Evolutionary conservation across 208 protist species (phyloP).

Genomic region (Trypanosoma lewisi): DNA sequence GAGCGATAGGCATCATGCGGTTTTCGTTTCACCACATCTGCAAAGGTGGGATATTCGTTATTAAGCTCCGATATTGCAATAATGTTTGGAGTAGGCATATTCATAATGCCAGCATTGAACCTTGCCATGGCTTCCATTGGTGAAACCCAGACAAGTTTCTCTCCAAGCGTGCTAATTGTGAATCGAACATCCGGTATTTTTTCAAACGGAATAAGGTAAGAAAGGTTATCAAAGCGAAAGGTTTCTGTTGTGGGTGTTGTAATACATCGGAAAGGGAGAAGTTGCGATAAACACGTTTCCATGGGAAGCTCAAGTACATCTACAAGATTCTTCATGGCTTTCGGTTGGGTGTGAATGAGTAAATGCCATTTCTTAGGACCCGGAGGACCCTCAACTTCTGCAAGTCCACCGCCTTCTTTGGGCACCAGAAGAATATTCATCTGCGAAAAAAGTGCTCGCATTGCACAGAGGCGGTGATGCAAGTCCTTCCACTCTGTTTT

Average conservation of each 20-base stretch:
- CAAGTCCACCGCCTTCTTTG: conserved; percentile 76
- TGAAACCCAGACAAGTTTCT: conserved; percentile 86
- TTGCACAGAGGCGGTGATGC: conserved; percentile 70
- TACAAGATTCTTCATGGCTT: conserved; percentile 69
- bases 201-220: conserved; percentile 69
- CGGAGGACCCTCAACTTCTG: conserved; percentile 85
- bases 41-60: conserved; percentile 83
- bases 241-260: conserved; percentile 77
- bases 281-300: conserved; percentile 64
- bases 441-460: conserved; percentile 67
- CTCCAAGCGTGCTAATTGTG: conserved; percentile 68
- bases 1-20: conserved; percentile 35
- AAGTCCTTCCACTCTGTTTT: conserved; percentile 67
- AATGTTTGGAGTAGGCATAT: conserved; percentile 86
- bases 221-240: conserved; percentile 82
- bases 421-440: conserved; percentile 81
- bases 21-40: conserved; percentile 57
- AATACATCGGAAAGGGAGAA: conserved; percentile 74
- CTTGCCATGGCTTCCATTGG: conserved; percentile 88
- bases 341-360: conserved; percentile 56
- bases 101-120: conserved; percentile 89
- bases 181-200: conserved; percentile 79
- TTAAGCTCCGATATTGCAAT: conserved; percentile 79
- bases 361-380: conserved; percentile 78
- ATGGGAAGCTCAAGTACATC: conserved; percentile 87